Conservation (phyloP, 1,139 yeast species). For the Candida gigantensis region DNA sequence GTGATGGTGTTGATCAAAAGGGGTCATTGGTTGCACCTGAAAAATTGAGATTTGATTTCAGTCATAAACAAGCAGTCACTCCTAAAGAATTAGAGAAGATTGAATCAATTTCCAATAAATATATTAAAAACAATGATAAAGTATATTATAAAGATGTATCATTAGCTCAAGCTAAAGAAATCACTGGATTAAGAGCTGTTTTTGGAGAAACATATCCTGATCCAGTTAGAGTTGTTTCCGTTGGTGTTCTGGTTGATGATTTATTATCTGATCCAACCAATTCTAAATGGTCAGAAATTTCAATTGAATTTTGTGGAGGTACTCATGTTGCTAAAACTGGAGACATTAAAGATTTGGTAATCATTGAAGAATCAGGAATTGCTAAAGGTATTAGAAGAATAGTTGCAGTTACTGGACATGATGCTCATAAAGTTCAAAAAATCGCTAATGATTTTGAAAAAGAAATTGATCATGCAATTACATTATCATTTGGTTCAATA, state of each 20-base stretch:
- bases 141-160: slow-evolving; percentile 86
- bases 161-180: slow-evolving; percentile 67
- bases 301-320: slow-evolving; percentile 98
- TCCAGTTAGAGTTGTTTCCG: slow-evolving; percentile 96
- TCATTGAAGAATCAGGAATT: slow-evolving; percentile 93
- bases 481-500: slow-evolving; percentile 60
- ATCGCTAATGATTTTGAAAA: slow-evolving; percentile 70
- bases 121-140: slow-evolving; percentile 65
- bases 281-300: slow-evolving; percentile 71
- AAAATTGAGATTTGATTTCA: slow-evolving; percentile 92
- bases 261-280: slow-evolving; percentile 69
- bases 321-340: slow-evolving; percentile 93
- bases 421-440: slow-evolving; percentile 87
- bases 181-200: slow-evolving; percentile 90
- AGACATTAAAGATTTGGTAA: slow-evolving; percentile 87
- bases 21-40: slow-evolving; percentile 97
- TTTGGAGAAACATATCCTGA: slow-evolving; percentile 99
- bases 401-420: slow-evolving; percentile 92
- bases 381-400: slow-evolving; percentile 98
- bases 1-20: slow-evolving; percentile 88
- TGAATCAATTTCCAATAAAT: slow-evolving; percentile 71
- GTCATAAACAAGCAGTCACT: slow-evolving; percentile 81
- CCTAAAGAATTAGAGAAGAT: slow-evolving; percentile 71
- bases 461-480: slow-evolving; percentile 58
- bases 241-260: slow-evolving; percentile 88